Evolutionary conservation across 2,329 filamentous ascomycete genomes (phyloP), one percentile per base, ranked within the genome.

Genomic region (Leptographium wingfieldii): DNA sequence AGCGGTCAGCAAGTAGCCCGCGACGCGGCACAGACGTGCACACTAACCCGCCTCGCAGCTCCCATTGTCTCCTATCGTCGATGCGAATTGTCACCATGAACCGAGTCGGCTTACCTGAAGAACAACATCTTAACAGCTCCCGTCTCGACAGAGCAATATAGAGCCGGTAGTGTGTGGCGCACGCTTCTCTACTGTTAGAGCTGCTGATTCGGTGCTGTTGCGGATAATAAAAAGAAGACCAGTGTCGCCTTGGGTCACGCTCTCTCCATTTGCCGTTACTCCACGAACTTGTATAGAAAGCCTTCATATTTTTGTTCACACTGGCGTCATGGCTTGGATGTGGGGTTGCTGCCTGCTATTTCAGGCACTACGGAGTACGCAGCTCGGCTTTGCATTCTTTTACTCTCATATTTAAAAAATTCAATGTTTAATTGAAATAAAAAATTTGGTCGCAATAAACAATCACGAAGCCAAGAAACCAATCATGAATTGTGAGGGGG

Each of bases 31-130:
- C 43, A 46, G 43, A 9, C 38, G 16, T 19, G 16, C 16, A 16
- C 40, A 5, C 40, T 16, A 19, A 6, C 14, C 16, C 40, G 22
- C 9, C n/a, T 22, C 22, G 7, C 31, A 31, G 46, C 22, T 48
- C 14, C 7, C 43, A 1, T 14, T 29, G 29, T 31, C 29, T 31
- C 29, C 29, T 31, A 3, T 31, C 35, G 9, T 5, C 22, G 22
- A 1, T 22, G 22, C 22, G 22, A 22, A 22, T 22, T 22, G 22
- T 22, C 22, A 22, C 22, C 22, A 22, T 22, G 22, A 22, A 22
- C 22, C 22, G 22, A 22, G 31, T n/a, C 35, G 19, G 58, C 65
- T 27, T 59, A 68, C 66, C 68, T 69, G 46, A 68, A 68, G 59
- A 68, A 68, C 62, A 68, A 60, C 67, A 68, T 68, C 40, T 5